A percentile compares a stretch with the other conserved stretches of the same genome.
Evolutionary conservation across 495 filamentous ascomycete genomes (phyloP).

Genomic region (Talaromyces proteolyticus): DNA sequence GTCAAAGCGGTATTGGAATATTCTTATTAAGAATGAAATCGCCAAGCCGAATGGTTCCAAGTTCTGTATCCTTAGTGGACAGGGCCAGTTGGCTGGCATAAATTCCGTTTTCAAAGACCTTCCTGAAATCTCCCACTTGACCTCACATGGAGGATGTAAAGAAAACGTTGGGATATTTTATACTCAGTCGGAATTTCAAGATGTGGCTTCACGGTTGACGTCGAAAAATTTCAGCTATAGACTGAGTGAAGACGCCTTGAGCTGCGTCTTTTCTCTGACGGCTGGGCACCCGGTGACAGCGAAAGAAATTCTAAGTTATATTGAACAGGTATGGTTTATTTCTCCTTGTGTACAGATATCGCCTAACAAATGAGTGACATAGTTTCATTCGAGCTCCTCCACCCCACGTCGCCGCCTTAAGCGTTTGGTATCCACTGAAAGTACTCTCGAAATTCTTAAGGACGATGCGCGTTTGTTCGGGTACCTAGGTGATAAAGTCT

Average conservation of each 20-base stretch:
- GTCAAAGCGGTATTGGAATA: background rate
- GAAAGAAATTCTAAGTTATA: background rate
- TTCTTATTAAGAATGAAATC: background rate
- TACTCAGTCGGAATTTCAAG: background rate
- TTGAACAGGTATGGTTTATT: conserved; percentile 2
- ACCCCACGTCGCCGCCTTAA: background rate
- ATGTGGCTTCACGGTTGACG: background rate
- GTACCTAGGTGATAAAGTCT: background rate
- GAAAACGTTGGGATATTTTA: background rate
- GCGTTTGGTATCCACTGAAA: background rate
- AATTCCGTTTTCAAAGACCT: background rate
- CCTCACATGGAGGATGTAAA: background rate
- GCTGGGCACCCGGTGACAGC: background rate
- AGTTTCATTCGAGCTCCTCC: background rate
- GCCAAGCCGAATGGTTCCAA: background rate
- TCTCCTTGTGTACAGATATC: background rate
- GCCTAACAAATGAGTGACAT: background rate
- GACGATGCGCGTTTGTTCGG: background rate
- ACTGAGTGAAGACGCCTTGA: background rate
- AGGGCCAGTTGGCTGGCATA: background rate
- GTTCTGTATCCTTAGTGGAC: background rate
- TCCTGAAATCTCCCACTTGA: conserved; percentile 2
- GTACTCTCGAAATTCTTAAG: background rate
- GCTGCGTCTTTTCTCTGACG: background rate
- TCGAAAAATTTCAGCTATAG: background rate